phyloP scores from a whole-genome alignment of 805 yeast genomes.

The Sugiyamaella americana region DNA sequence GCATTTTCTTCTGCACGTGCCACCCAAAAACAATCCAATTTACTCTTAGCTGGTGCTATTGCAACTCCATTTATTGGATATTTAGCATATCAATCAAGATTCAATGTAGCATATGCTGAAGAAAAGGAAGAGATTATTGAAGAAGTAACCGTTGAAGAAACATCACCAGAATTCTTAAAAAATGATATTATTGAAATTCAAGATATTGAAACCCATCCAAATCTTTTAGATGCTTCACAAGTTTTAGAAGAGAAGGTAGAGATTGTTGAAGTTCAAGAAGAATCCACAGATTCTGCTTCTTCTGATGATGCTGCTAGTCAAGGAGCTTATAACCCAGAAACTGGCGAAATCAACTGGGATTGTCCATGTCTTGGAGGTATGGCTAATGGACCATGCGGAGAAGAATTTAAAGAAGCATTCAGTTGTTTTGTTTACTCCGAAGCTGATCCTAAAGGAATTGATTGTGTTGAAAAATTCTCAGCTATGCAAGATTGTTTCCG shows the following conservation, averaged over 20 bases:
- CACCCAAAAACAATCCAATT: neutral
- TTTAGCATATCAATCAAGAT: slow-evolving; percentile 6
- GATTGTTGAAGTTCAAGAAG: slow-evolving; percentile 5
- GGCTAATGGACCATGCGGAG: slow-evolving; percentile 99
- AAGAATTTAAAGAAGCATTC: slow-evolving; percentile 89
- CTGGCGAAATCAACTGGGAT: slow-evolving; percentile 99
- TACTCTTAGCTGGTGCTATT: slow-evolving; percentile 6
- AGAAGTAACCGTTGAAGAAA: neutral
- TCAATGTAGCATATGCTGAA: slow-evolving; percentile 1
- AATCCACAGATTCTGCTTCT: slow-evolving; percentile 1
- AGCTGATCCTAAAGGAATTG: slow-evolving; percentile 93
- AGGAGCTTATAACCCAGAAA: slow-evolving; percentile 89
- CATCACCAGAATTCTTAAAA: neutral
- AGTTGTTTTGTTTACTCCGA: slow-evolving; percentile 91
- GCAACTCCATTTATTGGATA: slow-evolving; percentile 9
- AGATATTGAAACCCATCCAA: slow-evolving; percentile 6
- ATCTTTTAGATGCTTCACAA: slow-evolving; percentile 10
- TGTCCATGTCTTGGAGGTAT: slow-evolving; percentile 99
- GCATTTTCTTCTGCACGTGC: slow-evolving; percentile 8
- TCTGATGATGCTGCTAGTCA: slow-evolving; percentile 25
- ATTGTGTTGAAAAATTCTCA: slow-evolving; percentile 85
- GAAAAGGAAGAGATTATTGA: slow-evolving; percentile 7
- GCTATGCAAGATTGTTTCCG: slow-evolving; percentile 93
- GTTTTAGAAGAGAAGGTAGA: slow-evolving; percentile 5
- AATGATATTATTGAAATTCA: neutral